Percentiles rank a stretch among this genome's conserved stretches.
Conservation (phyloP, 2,329 filamentous ascomycete genomes). For the Boeremia lycopersici region DNA sequence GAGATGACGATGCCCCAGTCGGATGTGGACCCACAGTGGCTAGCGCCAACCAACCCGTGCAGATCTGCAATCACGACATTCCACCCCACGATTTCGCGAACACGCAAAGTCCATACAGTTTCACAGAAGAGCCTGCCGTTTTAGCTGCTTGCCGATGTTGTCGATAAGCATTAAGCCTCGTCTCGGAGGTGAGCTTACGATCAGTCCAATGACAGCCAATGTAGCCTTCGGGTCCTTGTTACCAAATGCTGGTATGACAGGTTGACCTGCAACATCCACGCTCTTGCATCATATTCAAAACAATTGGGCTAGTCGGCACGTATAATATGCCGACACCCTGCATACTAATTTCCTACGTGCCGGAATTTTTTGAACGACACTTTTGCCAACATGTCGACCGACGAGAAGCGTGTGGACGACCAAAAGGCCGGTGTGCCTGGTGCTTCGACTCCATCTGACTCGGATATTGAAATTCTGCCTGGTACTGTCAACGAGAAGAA, state of each 20-base stretch:
- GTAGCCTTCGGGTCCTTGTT: slow-evolving; percentile 8
- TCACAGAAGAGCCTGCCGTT: slow-evolving; percentile 6
- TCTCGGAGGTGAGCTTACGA: slow-evolving; percentile 13
- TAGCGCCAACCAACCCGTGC: slow-evolving; percentile 12
- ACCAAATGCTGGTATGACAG: slow-evolving; percentile 13
- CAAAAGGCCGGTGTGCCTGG: slow-evolving; percentile 21
- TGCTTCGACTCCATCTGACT: slow-evolving; percentile 30
- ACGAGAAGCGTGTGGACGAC: slow-evolving; percentile 26
- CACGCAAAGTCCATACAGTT: slow-evolving; percentile 10
- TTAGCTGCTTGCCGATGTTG: slow-evolving; percentile 11
- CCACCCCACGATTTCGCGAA: slow-evolving; percentile 40
- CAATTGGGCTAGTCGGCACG: background rate
- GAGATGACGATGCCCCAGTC: background rate
- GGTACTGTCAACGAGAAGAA: slow-evolving; percentile 59
- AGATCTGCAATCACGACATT: slow-evolving; percentile 45
- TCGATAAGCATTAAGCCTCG: slow-evolving; percentile 15
- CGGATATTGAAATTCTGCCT: slow-evolving; percentile 33
- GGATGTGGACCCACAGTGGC: background rate
- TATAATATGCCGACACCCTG: slow-evolving; percentile 15
- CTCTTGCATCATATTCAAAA: slow-evolving; percentile 41
- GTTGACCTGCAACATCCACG: slow-evolving; percentile 23
- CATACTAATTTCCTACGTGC: background rate
- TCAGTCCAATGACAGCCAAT: slow-evolving; percentile 27
- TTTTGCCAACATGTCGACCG: slow-evolving; percentile 13
- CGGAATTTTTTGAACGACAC: background rate